Evolutionary conservation across 164 flowering plant species (phyloP).

Genomic region (Magnolia kwangsiensis): DNA sequence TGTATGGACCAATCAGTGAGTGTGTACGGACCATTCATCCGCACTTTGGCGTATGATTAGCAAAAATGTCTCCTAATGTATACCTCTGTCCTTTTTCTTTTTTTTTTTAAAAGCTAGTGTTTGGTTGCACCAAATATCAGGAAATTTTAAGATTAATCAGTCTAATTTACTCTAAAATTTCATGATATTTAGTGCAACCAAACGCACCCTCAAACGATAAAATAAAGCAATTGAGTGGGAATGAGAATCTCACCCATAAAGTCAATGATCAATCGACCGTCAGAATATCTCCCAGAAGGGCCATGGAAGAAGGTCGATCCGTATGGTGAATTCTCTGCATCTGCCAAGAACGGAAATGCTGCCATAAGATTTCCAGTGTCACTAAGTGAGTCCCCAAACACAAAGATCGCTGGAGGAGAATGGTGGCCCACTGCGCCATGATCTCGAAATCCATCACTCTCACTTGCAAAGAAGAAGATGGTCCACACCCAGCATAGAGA

Average conservation of each 20-base stretch:
- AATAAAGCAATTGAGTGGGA: background rate
- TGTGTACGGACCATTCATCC: too few species aligned
- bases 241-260: background rate
- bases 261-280: constrained; percentile 43
- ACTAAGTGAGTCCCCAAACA: constrained; percentile 60
- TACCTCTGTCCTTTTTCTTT: too few species aligned
- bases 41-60: too few species aligned
- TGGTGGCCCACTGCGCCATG: background rate
- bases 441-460: background rate
- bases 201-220: background rate
- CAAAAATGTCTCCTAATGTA: too few species aligned
- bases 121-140: too few species aligned
- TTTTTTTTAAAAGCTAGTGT: too few species aligned
- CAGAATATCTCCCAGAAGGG: constrained; percentile 48
- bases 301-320: constrained; percentile 40
- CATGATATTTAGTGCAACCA: too few species aligned
- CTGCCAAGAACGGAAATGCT: constrained; percentile 26
- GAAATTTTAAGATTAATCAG: too few species aligned
- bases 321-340: constrained; percentile 36
- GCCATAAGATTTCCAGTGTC: constrained; percentile 59
- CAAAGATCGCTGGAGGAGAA: constrained; percentile 28
- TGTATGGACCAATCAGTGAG: too few species aligned
- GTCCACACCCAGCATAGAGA: background rate
- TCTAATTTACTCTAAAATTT: too few species aligned
- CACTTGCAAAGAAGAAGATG: constrained; percentile 4